Evolutionary conservation across 176 grass and related monocot species (phyloP).

Genomic region (Poa pratensis): DNA sequence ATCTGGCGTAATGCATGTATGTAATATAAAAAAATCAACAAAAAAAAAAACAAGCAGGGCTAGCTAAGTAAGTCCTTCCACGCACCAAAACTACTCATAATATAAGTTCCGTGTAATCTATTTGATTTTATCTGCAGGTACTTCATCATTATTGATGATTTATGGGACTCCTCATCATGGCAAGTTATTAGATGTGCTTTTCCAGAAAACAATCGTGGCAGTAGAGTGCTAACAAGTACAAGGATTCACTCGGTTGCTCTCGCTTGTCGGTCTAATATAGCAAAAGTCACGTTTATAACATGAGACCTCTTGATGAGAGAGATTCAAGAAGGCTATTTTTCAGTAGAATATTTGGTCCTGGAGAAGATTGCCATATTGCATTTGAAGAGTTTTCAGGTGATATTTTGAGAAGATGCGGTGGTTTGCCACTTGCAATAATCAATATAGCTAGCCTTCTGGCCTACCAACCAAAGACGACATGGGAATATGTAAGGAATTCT

Average conservation of each 20-base stretch:
- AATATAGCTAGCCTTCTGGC: conserved; percentile 8
- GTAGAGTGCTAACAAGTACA: conserved; percentile 33
- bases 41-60: too few species aligned
- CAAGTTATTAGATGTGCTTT: neutral
- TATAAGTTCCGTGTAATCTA: neutral
- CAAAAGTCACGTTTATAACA: neutral
- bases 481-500: conserved; percentile 21
- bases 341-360: conserved; percentile 18
- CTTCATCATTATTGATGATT: conserved; percentile 31
- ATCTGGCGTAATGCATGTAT: too few species aligned
- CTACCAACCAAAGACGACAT: neutral
- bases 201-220: neutral
- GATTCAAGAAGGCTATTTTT: conserved; percentile 15
- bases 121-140: conserved; percentile 22
- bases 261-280: neutral
- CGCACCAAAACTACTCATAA: too few species aligned
- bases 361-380: neutral
- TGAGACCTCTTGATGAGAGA: neutral
- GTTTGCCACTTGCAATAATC: conserved; percentile 28
- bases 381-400: neutral
- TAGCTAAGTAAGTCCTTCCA: too few species aligned
- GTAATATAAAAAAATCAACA: too few species aligned
- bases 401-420: conserved; percentile 25
- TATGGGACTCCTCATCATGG: conserved; percentile 22
- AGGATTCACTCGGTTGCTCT: neutral